Conservation (phyloP, 1,139 yeast species). For the Kodamaea suecica region DNA sequence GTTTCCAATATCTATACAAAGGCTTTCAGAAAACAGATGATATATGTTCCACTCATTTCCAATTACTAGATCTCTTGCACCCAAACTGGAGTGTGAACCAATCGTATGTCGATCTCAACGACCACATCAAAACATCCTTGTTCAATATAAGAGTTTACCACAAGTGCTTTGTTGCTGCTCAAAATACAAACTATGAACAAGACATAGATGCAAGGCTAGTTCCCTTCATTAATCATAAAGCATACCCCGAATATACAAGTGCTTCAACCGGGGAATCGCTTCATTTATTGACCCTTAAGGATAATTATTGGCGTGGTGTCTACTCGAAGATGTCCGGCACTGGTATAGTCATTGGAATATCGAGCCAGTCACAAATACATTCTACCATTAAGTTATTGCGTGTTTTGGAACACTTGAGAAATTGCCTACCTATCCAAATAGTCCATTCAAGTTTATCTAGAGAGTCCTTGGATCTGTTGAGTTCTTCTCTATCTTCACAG, state of each 20-base stretch:
- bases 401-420: constrained; percentile 28
- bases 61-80: constrained; percentile 5
- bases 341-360: constrained; percentile 40
- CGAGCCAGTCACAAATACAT: constrained; percentile 27
- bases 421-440: constrained; percentile 36
- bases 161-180: constrained; percentile 8
- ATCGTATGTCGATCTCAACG: constrained; percentile 1
- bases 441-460: constrained; percentile 17
- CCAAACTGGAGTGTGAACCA: constrained; percentile 7
- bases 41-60: constrained; percentile 2
- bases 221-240: constrained; percentile 8
- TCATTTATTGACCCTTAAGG: neutral
- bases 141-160: constrained; percentile 10
- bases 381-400: constrained; percentile 28
- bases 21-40: neutral
- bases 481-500: constrained; percentile 11
- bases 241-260: constrained; percentile 7
- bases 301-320: constrained; percentile 17
- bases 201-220: constrained; percentile 7
- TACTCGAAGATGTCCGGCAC: constrained; percentile 25
- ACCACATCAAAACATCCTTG: constrained; percentile 9
- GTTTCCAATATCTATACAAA: neutral
- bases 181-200: neutral
- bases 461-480: neutral
- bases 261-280: neutral